Percentiles rank a stretch among this genome's conserved stretches.
Conservation (phyloP, 768 basidiomycete species). For the Phlebiopsis flavidoalba region DNA sequence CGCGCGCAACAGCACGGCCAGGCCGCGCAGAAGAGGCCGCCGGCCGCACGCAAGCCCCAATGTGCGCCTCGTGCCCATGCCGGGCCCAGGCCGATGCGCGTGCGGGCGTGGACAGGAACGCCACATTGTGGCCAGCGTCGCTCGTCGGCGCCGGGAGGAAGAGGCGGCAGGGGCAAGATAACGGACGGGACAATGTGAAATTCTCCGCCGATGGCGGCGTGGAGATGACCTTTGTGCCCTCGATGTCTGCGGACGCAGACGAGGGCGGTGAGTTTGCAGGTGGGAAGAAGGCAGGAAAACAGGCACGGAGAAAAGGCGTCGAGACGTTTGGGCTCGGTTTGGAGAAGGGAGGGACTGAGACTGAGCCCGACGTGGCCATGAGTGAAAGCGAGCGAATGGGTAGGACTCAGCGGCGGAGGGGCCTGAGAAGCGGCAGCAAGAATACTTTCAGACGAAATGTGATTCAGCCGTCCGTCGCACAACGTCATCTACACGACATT, state of each 20-base stretch:
- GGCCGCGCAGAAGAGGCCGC: not conserved
- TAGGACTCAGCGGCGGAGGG: slow-evolving; percentile 72
- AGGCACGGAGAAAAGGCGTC: slow-evolving; percentile 48
- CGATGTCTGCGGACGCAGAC: slow-evolving; percentile 25
- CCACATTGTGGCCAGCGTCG: slow-evolving; percentile 74
- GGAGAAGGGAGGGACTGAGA: slow-evolving; percentile 69
- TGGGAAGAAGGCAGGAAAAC: slow-evolving; percentile 27
- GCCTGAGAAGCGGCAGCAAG: slow-evolving; percentile 84
- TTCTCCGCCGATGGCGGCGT: slow-evolving; percentile 55
- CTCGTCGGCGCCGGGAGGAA: slow-evolving; percentile 4
- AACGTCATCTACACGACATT: not conserved
- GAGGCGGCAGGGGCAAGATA: slow-evolving; percentile 15
- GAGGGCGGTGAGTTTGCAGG: slow-evolving; percentile 22
- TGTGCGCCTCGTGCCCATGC: slow-evolving; percentile 64
- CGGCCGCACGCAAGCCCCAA: slow-evolving; percentile 35
- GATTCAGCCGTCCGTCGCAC: not conserved
- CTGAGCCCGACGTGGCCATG: slow-evolving; percentile 44
- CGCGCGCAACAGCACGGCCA: slow-evolving; percentile 14
- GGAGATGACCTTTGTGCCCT: slow-evolving; percentile 84
- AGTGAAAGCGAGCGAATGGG: slow-evolving; percentile 59
- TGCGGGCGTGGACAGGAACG: slow-evolving; percentile 39
- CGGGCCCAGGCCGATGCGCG: slow-evolving; percentile 35
- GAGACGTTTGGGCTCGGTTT: slow-evolving; percentile 85
- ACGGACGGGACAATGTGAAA: slow-evolving; percentile 14
- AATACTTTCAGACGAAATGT: slow-evolving; percentile 57